These are phyloP conservation scores for Tulasnella sp. DNA, from an alignment of 768 basidiomycete genomes.

Conservation along the genomic window DNA sequence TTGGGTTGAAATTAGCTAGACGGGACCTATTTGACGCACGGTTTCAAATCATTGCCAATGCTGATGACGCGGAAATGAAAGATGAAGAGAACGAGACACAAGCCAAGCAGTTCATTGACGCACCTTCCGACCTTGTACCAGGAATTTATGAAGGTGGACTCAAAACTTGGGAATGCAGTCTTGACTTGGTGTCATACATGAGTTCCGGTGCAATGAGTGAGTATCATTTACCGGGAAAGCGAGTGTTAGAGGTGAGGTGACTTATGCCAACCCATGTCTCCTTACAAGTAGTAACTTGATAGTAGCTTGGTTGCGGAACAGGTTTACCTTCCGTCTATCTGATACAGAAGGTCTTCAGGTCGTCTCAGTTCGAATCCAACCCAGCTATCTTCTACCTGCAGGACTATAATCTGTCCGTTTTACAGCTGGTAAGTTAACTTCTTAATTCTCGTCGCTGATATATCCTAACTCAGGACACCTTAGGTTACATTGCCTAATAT, in stretches of 20 bases:
- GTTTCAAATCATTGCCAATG: slow-evolving; percentile 69
- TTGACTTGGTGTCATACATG: slow-evolving; percentile 64
- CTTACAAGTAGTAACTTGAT: background rate
- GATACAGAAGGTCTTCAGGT: slow-evolving; percentile 37
- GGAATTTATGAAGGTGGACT: slow-evolving; percentile 91
- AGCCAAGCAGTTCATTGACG: slow-evolving; percentile 50
- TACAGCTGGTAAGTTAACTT: slow-evolving; percentile 46
- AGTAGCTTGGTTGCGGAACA: slow-evolving; percentile 85
- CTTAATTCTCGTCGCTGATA: background rate
- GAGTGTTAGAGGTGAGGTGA: slow-evolving; percentile 57
- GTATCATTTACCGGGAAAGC: slow-evolving; percentile 34
- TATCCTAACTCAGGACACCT: background rate
- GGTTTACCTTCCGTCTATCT: slow-evolving; percentile 70
- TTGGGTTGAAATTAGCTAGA: no score
- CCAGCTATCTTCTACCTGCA: slow-evolving; percentile 59
- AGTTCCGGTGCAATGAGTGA: slow-evolving; percentile 16
- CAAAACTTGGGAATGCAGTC: slow-evolving; percentile 95
- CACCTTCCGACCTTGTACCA: slow-evolving; percentile 80
- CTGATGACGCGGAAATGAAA: slow-evolving; percentile 20
- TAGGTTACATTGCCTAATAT: slow-evolving; percentile 57
- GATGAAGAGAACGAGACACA: slow-evolving; percentile 18
- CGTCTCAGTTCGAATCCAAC: slow-evolving; percentile 19
- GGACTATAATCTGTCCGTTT: slow-evolving; percentile 78
- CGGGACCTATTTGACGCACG: slow-evolving; percentile 91
- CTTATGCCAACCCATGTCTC: background rate